Percentiles rank a stretch among this genome's conserved stretches.
Conservation (phyloP, 768 basidiomycete genomes). For the Psilocybe cyanescens region DNA sequence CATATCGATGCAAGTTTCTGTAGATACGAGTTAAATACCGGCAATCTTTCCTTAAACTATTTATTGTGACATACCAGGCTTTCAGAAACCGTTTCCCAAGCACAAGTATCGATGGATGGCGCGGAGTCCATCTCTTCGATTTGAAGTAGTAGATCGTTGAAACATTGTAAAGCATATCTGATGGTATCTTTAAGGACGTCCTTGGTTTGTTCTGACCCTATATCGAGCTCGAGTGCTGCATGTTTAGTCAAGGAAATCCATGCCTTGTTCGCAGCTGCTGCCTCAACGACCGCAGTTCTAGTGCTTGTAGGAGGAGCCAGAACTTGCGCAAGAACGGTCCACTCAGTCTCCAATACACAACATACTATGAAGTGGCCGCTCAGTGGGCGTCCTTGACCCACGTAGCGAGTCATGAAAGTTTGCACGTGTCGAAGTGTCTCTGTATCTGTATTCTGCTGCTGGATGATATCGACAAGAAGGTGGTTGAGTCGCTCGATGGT, state of each 20-base stretch:
- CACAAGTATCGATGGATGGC: slow-evolving; percentile 83
- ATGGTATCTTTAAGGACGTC: slow-evolving; percentile 51
- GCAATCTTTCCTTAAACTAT: not conserved
- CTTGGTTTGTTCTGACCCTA: slow-evolving; percentile 38
- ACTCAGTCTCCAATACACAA: slow-evolving; percentile 83
- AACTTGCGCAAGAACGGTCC: slow-evolving; percentile 83
- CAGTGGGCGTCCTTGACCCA: slow-evolving; percentile 74
- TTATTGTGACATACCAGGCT: slow-evolving; percentile 62
- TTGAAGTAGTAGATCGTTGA: slow-evolving; percentile 75
- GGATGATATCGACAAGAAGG: slow-evolving; percentile 65
- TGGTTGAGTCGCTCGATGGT: slow-evolving; percentile 76
- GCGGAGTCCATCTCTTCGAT: slow-evolving; percentile 84
- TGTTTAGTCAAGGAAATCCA: slow-evolving; percentile 73
- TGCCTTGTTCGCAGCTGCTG: slow-evolving; percentile 83
- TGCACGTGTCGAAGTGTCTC: slow-evolving; percentile 62
- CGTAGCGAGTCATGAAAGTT: slow-evolving; percentile 76
- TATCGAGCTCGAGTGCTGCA: slow-evolving; percentile 46
- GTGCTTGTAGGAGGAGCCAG: slow-evolving; percentile 39
- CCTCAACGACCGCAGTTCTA: slow-evolving; percentile 52
- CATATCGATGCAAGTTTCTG: slow-evolving; percentile 90
- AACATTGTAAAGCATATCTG: slow-evolving; percentile 71
- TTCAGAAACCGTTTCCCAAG: slow-evolving; percentile 93
- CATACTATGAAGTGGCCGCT: slow-evolving; percentile 91
- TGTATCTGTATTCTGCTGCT: slow-evolving; percentile 51
- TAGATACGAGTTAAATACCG: not conserved